These are phyloP conservation scores for Boletus austroedulis DNA, from an alignment of 1,284 basidiomycete genomes.

Conservation along the genomic window DNA sequence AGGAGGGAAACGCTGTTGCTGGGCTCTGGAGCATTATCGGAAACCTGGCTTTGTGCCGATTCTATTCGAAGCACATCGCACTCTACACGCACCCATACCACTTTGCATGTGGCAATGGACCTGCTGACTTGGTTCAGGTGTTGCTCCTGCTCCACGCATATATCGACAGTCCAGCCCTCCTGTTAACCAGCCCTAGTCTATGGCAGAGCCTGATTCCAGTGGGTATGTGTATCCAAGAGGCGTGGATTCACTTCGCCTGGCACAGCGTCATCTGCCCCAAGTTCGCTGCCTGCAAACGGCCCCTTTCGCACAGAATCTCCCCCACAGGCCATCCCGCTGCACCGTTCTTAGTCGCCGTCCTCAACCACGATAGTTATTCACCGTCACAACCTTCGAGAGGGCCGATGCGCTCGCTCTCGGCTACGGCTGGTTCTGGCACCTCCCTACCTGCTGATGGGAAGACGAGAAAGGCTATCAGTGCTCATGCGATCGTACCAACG, in stretches of 20 bases:
- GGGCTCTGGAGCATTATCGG: conserved; percentile 47
- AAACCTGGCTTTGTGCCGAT: conserved; percentile 38
- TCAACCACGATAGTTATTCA: conserved; percentile 41
- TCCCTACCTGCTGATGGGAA: conserved; percentile 51
- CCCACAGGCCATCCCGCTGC: conserved; percentile 17
- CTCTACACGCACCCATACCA: conserved; percentile 34
- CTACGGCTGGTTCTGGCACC: conserved; percentile 49
- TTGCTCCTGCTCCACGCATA: conserved; percentile 31
- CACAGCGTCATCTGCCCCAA: conserved; percentile 12
- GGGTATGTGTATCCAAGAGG: conserved; percentile 21
- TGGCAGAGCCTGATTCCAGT: conserved; percentile 25
- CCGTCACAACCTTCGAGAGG: conserved; percentile 39
- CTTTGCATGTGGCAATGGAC: neutral
- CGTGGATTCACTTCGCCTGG: conserved; percentile 22
- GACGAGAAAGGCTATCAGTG: conserved; percentile 61
- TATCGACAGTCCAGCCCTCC: conserved; percentile 33
- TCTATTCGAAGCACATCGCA: conserved; percentile 42
- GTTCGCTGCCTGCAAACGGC: conserved; percentile 18
- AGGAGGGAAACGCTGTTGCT: conserved; percentile 33
- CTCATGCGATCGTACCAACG: conserved; percentile 50
- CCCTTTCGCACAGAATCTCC: conserved; percentile 13
- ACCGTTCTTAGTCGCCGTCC: conserved; percentile 38
- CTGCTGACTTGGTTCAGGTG: conserved; percentile 10
- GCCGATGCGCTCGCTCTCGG: conserved; percentile 64
- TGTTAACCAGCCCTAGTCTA: conserved; percentile 23